Evolutionary conservation across 495 filamentous ascomycete genomes (phyloP), one percentile per base, ranked within the genome.

Genomic region (Aspergillus affinis): DNA sequence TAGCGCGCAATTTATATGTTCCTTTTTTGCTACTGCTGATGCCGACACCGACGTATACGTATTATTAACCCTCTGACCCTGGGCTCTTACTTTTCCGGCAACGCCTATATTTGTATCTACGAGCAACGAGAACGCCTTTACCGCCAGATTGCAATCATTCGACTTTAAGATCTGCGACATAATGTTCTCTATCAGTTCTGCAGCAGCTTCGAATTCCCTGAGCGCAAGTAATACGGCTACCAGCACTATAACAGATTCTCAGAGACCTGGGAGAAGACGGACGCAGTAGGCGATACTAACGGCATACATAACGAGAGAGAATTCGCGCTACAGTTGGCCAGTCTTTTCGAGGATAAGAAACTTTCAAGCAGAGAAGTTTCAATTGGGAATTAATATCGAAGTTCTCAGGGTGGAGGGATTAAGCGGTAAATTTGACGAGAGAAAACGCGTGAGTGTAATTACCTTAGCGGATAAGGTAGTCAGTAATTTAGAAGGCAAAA

Each of bases 61-160:
- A 0, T 9, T 30, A 30, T 30, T 30, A 30, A n/a, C 27, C 32
- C 12, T 69, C 55, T 57, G 65, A 18, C 54, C 68, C 54, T 53
- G 56, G 6, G 59, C 64, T 65, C 65, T 71, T 61, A 74, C 20
- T 46, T 78, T 70, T 0, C 90, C 88, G 0, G 91, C 93, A 65
- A 91, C 75, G 0, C 93, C 93, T 81, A 96, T 88, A 64, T 90
- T 83, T 0, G 90, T 88, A 69, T 97, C 92, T 4, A 88, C 91
- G 9, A 96, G 80, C n/a, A 85, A 72, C 19, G 85, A 85, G 72
- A 91, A 94, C 32, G 91, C 80, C 52, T 81, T 80, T 3, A 84
- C 93, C 12, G 81, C 80, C 21, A 92, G 75, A 18, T 76, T 77
- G 15, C 82, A 79, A 54, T 91, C 84, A 59, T 88, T 88, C 41